Percentiles rank a stretch among this genome's conserved stretches.
phyloP scores from a whole-genome alignment of 345 rosid genomes.

The Hibiscus trionum region DNA sequence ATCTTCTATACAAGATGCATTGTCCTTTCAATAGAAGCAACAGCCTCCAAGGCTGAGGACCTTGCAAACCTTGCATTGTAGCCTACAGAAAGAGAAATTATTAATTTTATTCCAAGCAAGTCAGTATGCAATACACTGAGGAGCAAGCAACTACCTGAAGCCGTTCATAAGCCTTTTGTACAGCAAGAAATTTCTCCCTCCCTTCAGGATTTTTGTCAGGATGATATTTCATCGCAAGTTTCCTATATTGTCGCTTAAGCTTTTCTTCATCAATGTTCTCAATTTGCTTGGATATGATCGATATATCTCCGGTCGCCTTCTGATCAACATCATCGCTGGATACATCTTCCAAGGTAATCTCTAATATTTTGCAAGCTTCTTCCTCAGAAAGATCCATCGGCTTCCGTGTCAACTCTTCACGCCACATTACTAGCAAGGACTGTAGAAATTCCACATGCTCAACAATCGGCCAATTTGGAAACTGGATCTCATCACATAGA shows the following conservation, averaged over 20 bases:
- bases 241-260: conserved; percentile 98
- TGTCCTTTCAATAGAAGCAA: conserved; percentile 93
- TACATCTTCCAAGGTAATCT: conserved; percentile 77
- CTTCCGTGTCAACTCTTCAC: conserved; percentile 91
- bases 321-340: conserved; percentile 39
- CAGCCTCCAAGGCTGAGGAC: conserved; percentile 98
- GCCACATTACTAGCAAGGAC: conserved; percentile 97
- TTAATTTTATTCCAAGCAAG: conserved; percentile 1
- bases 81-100: conserved; percentile 45
- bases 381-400: conserved; percentile 99
- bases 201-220: conserved; percentile 99
- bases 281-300: conserved; percentile 71
- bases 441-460: conserved; percentile 98
- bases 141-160: conserved; percentile 60
- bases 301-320: conserved; percentile 39
- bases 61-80: conserved; percentile 99
- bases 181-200: conserved; percentile 94
- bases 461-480: conserved; percentile 95
- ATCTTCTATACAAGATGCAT: conserved; percentile 85
- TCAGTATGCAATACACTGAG: conserved; percentile 1
- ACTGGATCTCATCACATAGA: conserved; percentile 86
- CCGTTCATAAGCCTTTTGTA: conserved; percentile 96
- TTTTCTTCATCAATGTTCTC: conserved; percentile 99
- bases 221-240: conserved; percentile 98
- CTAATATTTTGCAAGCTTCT: conserved; percentile 92